Evolutionary conservation across 441 rosid species (phyloP).

Genomic region (Viola pubescens): DNA sequence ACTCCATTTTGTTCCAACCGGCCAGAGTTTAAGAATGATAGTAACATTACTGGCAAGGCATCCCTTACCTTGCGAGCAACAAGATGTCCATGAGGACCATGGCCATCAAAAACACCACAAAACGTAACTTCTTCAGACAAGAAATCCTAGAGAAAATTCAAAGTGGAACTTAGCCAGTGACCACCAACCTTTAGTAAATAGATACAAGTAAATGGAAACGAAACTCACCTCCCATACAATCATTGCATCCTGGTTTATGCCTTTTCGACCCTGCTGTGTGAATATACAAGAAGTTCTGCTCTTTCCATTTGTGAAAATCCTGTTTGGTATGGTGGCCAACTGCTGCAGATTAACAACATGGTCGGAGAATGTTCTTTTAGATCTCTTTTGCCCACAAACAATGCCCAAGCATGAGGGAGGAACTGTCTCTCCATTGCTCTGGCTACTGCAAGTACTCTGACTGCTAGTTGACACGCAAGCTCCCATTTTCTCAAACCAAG

Average conservation of each 20-base stretch:
- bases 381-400: slow-evolving; percentile 52
- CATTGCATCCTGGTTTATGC: slow-evolving; percentile 97
- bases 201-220: slow-evolving; percentile 8
- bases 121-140: slow-evolving; percentile 75
- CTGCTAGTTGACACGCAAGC: slow-evolving; percentile 85
- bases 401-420: slow-evolving; percentile 41
- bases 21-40: slow-evolving; percentile 46
- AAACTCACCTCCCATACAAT: slow-evolving; percentile 93
- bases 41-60: slow-evolving; percentile 68
- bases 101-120: slow-evolving; percentile 97
- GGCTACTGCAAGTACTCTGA: slow-evolving; percentile 67
- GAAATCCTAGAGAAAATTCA: slow-evolving; percentile 60
- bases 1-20: slow-evolving; percentile 48
- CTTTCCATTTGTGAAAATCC: slow-evolving; percentile 72
- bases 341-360: slow-evolving; percentile 46
- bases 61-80: slow-evolving; percentile 96
- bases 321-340: slow-evolving; percentile 58
- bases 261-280: slow-evolving; percentile 98
- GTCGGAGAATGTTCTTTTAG: slow-evolving; percentile 76
- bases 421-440: slow-evolving; percentile 64
- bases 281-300: slow-evolving; percentile 80
- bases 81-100: slow-evolving; percentile 97
- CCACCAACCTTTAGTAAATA: slow-evolving; percentile 11
- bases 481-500: slow-evolving; percentile 60
- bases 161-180: slow-evolving; percentile 16